Percentiles rank a stretch among this genome's conserved stretches.
Conservation (phyloP, 1,139 yeast species). For the Protomyces lactucae-debilis region DNA sequence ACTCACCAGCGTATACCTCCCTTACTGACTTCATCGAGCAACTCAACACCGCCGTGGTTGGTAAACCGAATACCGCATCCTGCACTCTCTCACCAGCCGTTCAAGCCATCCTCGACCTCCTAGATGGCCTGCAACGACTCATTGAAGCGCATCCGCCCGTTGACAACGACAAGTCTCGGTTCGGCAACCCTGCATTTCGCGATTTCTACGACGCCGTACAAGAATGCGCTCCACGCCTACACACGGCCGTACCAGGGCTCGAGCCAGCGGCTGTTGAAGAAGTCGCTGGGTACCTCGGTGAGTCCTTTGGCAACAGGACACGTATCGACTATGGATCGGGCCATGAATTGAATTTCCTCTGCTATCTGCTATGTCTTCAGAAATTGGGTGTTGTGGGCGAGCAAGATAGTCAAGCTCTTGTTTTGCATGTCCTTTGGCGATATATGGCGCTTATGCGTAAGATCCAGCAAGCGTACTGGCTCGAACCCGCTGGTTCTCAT, state of each 20-base stretch:
- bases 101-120: constrained; percentile 35
- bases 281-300: constrained; percentile 48
- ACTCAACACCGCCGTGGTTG: constrained; percentile 65
- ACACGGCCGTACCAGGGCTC: background rate
- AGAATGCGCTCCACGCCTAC: constrained; percentile 15
- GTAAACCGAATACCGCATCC: constrained; percentile 42
- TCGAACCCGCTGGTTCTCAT: constrained; percentile 92
- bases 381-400: constrained; percentile 31
- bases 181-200: constrained; percentile 85
- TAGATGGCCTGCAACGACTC: constrained; percentile 47
- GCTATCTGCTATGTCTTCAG: constrained; percentile 50
- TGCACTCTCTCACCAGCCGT: constrained; percentile 25
- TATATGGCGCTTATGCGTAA: constrained; percentile 49
- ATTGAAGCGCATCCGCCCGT: constrained; percentile 63
- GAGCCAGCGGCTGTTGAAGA: constrained; percentile 26
- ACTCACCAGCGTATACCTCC: constrained; percentile 49
- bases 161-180: constrained; percentile 67
- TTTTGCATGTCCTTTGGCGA: constrained; percentile 58
- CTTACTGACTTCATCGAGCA: constrained; percentile 53
- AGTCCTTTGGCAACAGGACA: constrained; percentile 78
- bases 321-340: constrained; percentile 97
- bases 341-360: constrained; percentile 82
- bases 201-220: constrained; percentile 72
- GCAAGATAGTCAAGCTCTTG: constrained; percentile 30
- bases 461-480: constrained; percentile 59